Conservation (phyloP, 345 rosid species). For the Raphanus sativus region DNA sequence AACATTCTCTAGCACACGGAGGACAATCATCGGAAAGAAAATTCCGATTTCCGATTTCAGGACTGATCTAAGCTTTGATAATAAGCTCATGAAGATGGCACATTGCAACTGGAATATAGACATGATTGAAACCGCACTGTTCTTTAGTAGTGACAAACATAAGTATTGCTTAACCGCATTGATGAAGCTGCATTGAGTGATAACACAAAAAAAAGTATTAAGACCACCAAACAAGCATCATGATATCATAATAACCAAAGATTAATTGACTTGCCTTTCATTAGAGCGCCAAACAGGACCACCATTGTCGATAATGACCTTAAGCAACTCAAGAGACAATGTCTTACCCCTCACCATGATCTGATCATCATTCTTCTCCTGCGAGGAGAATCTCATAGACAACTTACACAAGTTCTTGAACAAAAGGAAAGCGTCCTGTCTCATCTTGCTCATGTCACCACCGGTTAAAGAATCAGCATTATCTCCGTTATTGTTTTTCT, state of each 20-base stretch:
- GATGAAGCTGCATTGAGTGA: slow-evolving; percentile 60
- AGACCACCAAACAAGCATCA: background rate
- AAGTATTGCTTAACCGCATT: slow-evolving; percentile 80
- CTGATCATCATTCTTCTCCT: slow-evolving; percentile 89
- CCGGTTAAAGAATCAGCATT: slow-evolving; percentile 32
- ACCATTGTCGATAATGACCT: slow-evolving; percentile 70
- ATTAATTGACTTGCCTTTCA: slow-evolving; percentile 53
- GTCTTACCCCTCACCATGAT: slow-evolving; percentile 89
- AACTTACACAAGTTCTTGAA: slow-evolving; percentile 88
- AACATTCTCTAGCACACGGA: slow-evolving; percentile 91
- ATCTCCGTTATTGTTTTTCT: slow-evolving; percentile 28
- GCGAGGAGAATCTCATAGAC: slow-evolving; percentile 91
- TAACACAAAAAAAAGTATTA: background rate
- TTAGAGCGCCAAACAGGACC: slow-evolving; percentile 76
- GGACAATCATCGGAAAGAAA: slow-evolving; percentile 92
- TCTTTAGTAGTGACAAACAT: slow-evolving; percentile 88
- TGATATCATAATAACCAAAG: background rate
- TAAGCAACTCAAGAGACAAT: slow-evolving; percentile 76
- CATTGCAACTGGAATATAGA: slow-evolving; percentile 96
- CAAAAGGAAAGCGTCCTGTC: slow-evolving; percentile 84
- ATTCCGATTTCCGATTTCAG: slow-evolving; percentile 85
- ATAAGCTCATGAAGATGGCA: slow-evolving; percentile 73
- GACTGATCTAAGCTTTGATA: slow-evolving; percentile 77
- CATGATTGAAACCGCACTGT: slow-evolving; percentile 93
- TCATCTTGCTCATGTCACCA: slow-evolving; percentile 56